Conservation (phyloP, 306 rosid genomes). For the Prunus armeniaca region DNA sequence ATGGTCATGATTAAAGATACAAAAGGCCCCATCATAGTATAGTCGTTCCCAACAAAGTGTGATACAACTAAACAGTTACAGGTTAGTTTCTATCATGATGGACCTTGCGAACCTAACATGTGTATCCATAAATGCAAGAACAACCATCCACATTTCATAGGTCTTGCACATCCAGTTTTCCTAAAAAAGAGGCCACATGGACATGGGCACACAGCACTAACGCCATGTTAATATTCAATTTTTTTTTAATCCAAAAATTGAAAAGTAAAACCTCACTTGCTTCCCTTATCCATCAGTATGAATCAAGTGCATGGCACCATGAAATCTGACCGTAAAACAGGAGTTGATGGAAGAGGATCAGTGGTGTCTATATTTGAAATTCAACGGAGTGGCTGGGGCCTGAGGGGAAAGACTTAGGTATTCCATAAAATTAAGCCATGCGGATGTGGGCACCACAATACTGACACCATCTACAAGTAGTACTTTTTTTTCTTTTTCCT, state of each 20-base stretch:
- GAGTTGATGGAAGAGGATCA: too few species aligned
- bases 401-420: not conserved
- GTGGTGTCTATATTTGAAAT: too few species aligned
- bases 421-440: too few species aligned
- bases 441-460: too few species aligned
- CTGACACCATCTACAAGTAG: not conserved
- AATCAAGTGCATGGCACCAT: not conserved
- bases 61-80: not conserved
- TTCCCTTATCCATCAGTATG: not conserved
- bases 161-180: not conserved
- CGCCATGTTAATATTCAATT: not conserved
- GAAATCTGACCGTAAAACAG: not conserved
- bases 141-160: not conserved
- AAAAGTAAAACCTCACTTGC: not conserved
- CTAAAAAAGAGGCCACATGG: not conserved
- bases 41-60: not conserved
- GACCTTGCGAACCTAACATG: not conserved
- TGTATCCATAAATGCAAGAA: not conserved
- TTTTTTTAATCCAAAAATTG: not conserved
- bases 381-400: not conserved
- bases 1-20: not conserved
- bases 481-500: not conserved
- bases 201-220: not conserved
- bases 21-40: not conserved
- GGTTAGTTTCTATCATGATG: not conserved